A percentile compares a stretch with the other conserved stretches of the same genome.
phyloP scores from a whole-genome alignment of 139 green algal species.

The Chlorella sp. region DNA sequence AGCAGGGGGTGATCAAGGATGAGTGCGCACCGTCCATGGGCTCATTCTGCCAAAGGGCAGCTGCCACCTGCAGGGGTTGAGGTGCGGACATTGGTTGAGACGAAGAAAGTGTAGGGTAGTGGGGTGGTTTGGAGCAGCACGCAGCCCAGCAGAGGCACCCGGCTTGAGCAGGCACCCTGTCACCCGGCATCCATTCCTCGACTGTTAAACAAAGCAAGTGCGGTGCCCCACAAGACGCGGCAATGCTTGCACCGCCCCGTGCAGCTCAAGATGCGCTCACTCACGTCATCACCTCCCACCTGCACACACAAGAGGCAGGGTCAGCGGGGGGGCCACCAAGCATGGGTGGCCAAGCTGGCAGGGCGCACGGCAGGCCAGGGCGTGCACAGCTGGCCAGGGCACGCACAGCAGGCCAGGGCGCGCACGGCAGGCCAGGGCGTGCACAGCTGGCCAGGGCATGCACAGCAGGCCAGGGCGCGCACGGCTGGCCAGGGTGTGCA shows the following conservation, averaged over 20 bases:
- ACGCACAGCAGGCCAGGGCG: not conserved
- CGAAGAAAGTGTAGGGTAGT: too few species aligned
- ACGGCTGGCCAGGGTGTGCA: not conserved
- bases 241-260: too few species aligned
- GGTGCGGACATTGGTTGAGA: too few species aligned
- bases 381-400: not conserved
- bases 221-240: too few species aligned
- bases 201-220: too few species aligned
- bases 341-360: not conserved
- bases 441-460: not conserved
- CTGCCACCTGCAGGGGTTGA: too few species aligned
- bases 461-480: not conserved
- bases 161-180: too few species aligned
- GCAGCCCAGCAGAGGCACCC: too few species aligned
- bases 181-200: too few species aligned
- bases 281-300: constrained; percentile 14
- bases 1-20: too few species aligned
- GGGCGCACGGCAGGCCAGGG: not conserved
- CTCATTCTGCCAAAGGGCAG: not conserved
- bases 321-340: not conserved
- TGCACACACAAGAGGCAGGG: not conserved
- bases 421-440: not conserved
- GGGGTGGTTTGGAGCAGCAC: too few species aligned
- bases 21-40: not conserved
- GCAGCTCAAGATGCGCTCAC: too few species aligned